These are phyloP conservation scores for Hibiscus syriacus DNA, from an alignment of 345 rosid genomes.

Conservation along the genomic window DNA sequence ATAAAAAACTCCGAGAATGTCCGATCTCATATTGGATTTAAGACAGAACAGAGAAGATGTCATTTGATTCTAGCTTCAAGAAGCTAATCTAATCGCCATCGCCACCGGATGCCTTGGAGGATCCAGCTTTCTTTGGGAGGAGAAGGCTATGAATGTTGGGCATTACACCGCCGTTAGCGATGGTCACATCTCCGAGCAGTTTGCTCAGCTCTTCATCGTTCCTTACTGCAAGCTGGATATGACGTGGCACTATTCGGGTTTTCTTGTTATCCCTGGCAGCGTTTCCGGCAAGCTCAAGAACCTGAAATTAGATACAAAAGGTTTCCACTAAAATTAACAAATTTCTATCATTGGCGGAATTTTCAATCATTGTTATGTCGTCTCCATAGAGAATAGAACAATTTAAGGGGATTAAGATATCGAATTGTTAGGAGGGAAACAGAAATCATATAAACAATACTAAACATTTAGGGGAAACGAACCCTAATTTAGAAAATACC, in stretches of 20 bases:
- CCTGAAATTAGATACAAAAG: constrained; percentile 23
- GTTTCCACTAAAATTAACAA: background rate
- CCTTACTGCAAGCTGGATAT: constrained; percentile 81
- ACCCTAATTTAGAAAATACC: background rate
- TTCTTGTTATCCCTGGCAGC: constrained; percentile 92
- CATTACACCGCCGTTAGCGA: constrained; percentile 94
- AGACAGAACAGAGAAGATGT: background rate
- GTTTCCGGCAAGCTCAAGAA: constrained; percentile 83
- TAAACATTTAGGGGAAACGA: background rate
- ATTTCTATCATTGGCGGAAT: background rate
- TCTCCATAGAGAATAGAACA: background rate
- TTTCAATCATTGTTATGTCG: background rate
- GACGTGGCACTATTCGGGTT: constrained; percentile 85
- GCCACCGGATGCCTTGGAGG: constrained; percentile 52
- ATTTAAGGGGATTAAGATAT: background rate
- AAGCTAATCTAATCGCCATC: constrained; percentile 28
- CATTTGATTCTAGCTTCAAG: background rate
- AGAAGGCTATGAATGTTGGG: constrained; percentile 94
- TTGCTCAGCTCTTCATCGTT: constrained; percentile 93
- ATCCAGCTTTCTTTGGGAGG: constrained; percentile 80
- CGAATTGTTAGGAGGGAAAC: background rate
- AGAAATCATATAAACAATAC: background rate
- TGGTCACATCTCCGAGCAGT: constrained; percentile 88
- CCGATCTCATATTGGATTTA: background rate
- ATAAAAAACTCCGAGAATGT: background rate